Percentiles rank a stretch among this genome's conserved stretches.
Evolutionary conservation across 1,139 yeast genomes (phyloP).

Genomic region (Taphrina deformans): DNA sequence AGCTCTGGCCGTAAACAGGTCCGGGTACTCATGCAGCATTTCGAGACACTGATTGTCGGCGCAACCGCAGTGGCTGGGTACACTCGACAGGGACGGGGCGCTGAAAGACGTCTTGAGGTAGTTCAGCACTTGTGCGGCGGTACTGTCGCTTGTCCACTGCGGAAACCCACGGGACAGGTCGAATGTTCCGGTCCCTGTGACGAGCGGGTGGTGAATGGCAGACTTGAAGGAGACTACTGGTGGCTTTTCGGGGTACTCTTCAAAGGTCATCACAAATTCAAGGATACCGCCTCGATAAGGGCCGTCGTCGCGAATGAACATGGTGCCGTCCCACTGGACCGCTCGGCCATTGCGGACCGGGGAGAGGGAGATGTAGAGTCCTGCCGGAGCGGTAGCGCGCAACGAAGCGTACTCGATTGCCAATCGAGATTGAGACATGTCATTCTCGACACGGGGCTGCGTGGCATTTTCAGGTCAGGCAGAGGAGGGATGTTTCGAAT

Average conservation of each 20-base stretch:
- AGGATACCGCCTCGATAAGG: conserved; percentile 6
- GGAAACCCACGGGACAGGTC: not conserved
- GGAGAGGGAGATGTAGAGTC: not conserved
- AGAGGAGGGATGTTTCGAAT: not conserved
- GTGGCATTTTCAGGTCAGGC: not conserved
- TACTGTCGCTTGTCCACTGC: not conserved
- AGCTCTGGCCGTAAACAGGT: not conserved
- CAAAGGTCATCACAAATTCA: not conserved
- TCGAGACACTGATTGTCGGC: not conserved
- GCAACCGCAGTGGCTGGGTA: no score
- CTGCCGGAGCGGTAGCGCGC: not conserved
- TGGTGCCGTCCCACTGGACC: not conserved
- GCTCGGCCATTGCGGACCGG: not conserved
- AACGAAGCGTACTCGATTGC: not conserved
- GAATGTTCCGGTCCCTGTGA: not conserved
- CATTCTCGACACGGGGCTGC: not conserved
- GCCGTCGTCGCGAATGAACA: not conserved
- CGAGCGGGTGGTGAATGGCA: conserved; percentile 10
- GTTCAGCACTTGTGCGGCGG: not conserved
- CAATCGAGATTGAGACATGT: not conserved
- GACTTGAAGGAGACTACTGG: not conserved
- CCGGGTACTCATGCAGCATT: not conserved
- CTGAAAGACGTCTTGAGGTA: not conserved
- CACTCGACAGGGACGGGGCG: no score
- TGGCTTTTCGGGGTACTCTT: not conserved